Evolutionary conservation across 1,139 yeast species (phyloP).

Genomic region (Candida frijolesensis): DNA sequence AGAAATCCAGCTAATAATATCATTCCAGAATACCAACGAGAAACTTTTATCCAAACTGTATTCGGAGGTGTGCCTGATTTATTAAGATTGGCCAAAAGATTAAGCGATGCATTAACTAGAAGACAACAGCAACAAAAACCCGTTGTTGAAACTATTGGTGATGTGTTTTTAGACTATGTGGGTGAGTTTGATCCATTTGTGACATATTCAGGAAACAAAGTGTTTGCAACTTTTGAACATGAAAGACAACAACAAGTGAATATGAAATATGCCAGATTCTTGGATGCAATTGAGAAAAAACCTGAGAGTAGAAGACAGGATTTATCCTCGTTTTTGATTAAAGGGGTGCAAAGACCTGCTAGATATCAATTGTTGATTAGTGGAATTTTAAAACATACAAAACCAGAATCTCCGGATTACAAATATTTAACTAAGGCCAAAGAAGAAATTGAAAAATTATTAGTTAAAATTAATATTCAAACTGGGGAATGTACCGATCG

Average conservation of each 20-base stretch:
- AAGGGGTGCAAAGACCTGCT: conserved; percentile 96
- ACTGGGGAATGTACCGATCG: conserved; percentile 95
- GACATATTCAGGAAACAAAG: conserved; percentile 92
- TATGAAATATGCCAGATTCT: conserved; percentile 86
- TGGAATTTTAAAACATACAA: conserved; percentile 82
- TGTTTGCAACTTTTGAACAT: conserved; percentile 92
- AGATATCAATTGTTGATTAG: conserved; percentile 84
- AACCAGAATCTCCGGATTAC: conserved; percentile 73
- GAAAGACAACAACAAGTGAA: conserved; percentile 93
- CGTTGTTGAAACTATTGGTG: conserved; percentile 84
- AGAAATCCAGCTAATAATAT: conserved; percentile 73
- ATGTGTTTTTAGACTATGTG: conserved; percentile 79
- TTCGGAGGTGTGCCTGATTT: conserved; percentile 90
- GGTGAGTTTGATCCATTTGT: conserved; percentile 91
- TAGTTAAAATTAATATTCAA: conserved; percentile 81
- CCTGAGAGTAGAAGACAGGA: conserved; percentile 92
- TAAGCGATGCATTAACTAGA: conserved; percentile 86
- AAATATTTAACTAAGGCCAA: conserved; percentile 73
- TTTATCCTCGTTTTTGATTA: conserved; percentile 87
- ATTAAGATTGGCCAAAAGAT: conserved; percentile 75
- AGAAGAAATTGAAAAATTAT: conserved; percentile 71
- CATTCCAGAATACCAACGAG: conserved; percentile 87
- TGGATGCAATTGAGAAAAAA: conserved; percentile 86
- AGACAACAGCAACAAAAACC: conserved; percentile 85
- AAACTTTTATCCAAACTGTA: conserved; percentile 86